Base-by-base conservation (phyloP, 805 yeast species). In the Candida railenensis region DNA sequence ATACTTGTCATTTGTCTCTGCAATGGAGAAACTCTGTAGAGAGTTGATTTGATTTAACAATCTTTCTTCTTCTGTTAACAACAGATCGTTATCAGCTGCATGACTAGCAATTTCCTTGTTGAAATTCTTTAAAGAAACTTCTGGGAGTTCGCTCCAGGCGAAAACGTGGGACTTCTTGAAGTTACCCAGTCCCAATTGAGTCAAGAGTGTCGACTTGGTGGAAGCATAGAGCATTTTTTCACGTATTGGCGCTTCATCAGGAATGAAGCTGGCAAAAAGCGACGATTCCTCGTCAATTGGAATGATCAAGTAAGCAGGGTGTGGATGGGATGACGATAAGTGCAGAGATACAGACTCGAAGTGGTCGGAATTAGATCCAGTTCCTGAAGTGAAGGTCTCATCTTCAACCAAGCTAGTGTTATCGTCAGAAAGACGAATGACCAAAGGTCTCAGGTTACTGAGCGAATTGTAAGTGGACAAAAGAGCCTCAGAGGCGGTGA, bases 171-270 rank as follows among this genome's bases (percentile, higher is more conserved):
- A 56, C 45, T 77, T 75, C 34, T 69, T 58, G 62, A 83, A 78
- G 45, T 69, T 66, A 47, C 75, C 77, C 3, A 78, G 77, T 7
- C 97, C 97, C 34, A 92, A 72, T 51, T 85, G 84, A 54, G 87
- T 81, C 46, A 87, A 67, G 33, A 94, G 65, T 1, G 94, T 81
- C 62, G 81, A 85, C 50, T 89, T 89, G 9, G 95, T 83, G 2
- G 97, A 88, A 3, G 98, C 98, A 63, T 91, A 94, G 42, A 94
- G 73, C 97, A 94, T 94, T 63, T 92, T 94, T 47, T 78, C 76
- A 48, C 90, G 78, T 34, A 92, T 91, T 2, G 84, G 82, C 7
- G 97, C 87, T 43, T 65, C 65, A 62, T 92, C 97, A 0, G 99
- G 97, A 44, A 92, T 91, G 67, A 77, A 91, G 18, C 94, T 82